phyloP scores from a whole-genome alignment of 805 yeast species.

The Candida nonsorbophila region DNA sequence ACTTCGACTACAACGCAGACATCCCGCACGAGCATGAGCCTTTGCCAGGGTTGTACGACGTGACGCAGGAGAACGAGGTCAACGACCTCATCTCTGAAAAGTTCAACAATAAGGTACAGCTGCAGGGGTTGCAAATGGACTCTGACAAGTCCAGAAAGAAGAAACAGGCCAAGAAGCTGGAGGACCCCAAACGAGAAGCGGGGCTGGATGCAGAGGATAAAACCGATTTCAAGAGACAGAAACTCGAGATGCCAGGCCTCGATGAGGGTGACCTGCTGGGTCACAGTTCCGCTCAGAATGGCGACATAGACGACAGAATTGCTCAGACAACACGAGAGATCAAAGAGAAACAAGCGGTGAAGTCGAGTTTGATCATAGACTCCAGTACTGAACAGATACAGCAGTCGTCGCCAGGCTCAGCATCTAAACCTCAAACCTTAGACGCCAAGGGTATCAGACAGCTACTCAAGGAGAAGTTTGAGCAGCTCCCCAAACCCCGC shows the following conservation, averaged over 20 bases:
- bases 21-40: constrained; percentile 75
- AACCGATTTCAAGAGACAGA: constrained; percentile 16
- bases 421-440: constrained; percentile 1
- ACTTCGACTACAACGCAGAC: constrained; percentile 79
- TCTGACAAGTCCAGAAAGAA: constrained; percentile 27
- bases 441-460: constrained; percentile 6
- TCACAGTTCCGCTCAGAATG: constrained; percentile 9
- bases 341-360: constrained; percentile 19
- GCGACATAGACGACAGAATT: constrained; percentile 29
- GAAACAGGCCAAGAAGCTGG: constrained; percentile 15
- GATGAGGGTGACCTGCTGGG: constrained; percentile 9
- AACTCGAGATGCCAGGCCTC: constrained; percentile 22
- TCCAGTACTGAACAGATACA: constrained; percentile 8
- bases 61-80: constrained; percentile 46
- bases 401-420: too few relatives aligned
- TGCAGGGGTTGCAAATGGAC: constrained; percentile 39
- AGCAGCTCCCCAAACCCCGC: constrained; percentile 34
- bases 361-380: constrained; percentile 35
- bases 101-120: constrained; percentile 42
- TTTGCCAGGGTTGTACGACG: constrained; percentile 62
- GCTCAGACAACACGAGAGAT: constrained; percentile 27
- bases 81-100: constrained; percentile 32
- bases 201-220: not conserved
- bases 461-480: constrained; percentile 10
- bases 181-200: not conserved